phyloP scores from a whole-genome alignment of 1,139 yeast species.

The Suhomyces panamericanus region DNA sequence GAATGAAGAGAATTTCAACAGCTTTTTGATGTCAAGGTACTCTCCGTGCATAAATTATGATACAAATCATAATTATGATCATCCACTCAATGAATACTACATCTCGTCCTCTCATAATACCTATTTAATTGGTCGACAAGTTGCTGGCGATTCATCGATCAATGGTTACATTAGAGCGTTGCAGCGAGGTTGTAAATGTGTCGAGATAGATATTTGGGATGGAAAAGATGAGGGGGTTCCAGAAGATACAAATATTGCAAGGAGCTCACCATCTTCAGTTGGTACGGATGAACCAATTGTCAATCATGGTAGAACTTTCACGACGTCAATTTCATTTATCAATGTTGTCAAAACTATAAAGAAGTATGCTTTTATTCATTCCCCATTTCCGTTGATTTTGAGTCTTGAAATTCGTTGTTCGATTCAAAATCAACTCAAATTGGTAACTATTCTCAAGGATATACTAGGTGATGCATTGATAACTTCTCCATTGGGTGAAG shows the following conservation, averaged over 20 bases:
- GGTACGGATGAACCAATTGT: conserved; percentile 66
- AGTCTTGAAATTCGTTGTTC: conserved; percentile 86
- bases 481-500: conserved; percentile 36
- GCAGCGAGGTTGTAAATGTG: conserved; percentile 88
- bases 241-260: background rate
- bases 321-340: conserved; percentile 66
- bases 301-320: conserved; percentile 83
- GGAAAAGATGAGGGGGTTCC: conserved; percentile 37
- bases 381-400: conserved; percentile 83
- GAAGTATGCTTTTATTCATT: conserved; percentile 80
- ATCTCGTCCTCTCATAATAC: conserved; percentile 96
- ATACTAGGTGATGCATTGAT: conserved; percentile 62
- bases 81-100: conserved; percentile 81
- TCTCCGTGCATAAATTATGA: conserved; percentile 34
- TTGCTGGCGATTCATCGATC: conserved; percentile 87
- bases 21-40: conserved; percentile 51
- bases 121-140: conserved; percentile 82
- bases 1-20: conserved; percentile 52
- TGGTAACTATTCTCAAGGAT: conserved; percentile 52
- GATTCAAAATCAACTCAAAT: conserved; percentile 58
- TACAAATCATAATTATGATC: conserved; percentile 39
- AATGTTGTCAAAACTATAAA: conserved; percentile 73
- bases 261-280: background rate
- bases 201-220: conserved; percentile 96
- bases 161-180: conserved; percentile 90